Base-by-base conservation (phyloP, 306 rosid species). In the Mimosa bimucronata region DNA sequence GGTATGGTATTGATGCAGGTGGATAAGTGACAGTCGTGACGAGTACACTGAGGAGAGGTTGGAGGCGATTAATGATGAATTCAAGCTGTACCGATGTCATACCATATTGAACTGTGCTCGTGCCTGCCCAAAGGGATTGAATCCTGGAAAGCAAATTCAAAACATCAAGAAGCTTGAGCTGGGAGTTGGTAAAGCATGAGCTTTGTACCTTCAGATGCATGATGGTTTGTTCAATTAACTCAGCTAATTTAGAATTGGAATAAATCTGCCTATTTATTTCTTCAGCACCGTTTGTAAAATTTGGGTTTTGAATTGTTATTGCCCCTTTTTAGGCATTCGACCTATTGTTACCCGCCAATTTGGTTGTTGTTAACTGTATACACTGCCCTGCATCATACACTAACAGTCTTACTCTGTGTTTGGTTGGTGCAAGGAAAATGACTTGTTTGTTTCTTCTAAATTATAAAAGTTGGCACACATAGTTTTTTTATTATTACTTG, bases 31-130 rank as follows among this genome's bases (percentile, higher is more conserved):
- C 34, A 60, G 66, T 12, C 66, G 34, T 11, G 66, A 60, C 7
- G 66, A 60, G 37, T 60, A 11, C 66, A 60, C 66, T 1, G 5
- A 60, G 37, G 66, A 60, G 34, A 15, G 34, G 28, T 26, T 60
- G 66, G 66, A 60, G 18, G 66, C 66, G 2, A 25, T 60, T 26
- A 25, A 60, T 12, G 66, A 60, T 60, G 66, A 60, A 26, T 60
- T 26, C 66, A 60, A 60, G 66, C 18, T 60, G 34, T 60, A 60
- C 34, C 66, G 66, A 10, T 60, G 66, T 12, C 66, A 60, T 60
- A 60, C 66, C 66, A 60, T 60, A 60, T 25, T 60, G 34, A 60
- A 25, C 66, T 60, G 66, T 26, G 34, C 66, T 60, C 66, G 66
- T 26, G 37, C 66, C 9, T 60, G 34, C 66, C 66, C 34, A 26